phyloP scores from a whole-genome alignment of 2,329 filamentous ascomycete species.

The Clarireedia paspali region DNA sequence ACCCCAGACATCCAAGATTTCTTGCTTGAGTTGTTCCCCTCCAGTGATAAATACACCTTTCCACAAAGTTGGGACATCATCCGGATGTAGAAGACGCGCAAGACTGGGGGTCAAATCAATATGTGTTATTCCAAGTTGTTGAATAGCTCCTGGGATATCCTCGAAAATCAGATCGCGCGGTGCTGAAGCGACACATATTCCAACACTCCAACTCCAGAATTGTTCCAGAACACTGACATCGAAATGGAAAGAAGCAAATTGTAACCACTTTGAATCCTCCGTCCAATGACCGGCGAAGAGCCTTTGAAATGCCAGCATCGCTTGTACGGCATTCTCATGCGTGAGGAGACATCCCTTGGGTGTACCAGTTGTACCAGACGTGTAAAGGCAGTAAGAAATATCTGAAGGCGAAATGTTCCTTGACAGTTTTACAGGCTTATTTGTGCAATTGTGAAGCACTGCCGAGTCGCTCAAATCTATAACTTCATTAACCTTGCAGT shows the following conservation, averaged over 20 bases:
- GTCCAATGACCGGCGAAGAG: conserved; percentile 74
- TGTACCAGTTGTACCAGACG: conserved; percentile 32
- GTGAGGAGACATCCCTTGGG: conserved; percentile 64
- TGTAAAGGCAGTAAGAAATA: conserved; percentile 30
- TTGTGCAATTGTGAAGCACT: conserved; percentile 10
- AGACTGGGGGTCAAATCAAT: conserved; percentile 88
- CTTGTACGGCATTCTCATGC: conserved; percentile 82
- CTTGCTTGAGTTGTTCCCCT: conserved; percentile 79
- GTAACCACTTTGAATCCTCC: conserved; percentile 68
- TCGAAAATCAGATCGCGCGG: conserved; percentile 80
- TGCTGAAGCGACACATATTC: conserved; percentile 75
- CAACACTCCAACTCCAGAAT: conserved; percentile 92
- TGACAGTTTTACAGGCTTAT: conserved; percentile 21
- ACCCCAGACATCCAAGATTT: conserved; percentile 84
- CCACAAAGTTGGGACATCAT: conserved; percentile 72
- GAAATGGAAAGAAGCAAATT: conserved; percentile 92
- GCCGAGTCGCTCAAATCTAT: conserved; percentile 24
- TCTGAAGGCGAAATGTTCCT: conserved; percentile 21
- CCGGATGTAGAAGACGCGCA: conserved; percentile 68
- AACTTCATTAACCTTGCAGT: conserved; percentile 12
- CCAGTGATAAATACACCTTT: conserved; percentile 88
- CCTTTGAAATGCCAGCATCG: conserved; percentile 77
- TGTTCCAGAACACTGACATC: conserved; percentile 91
- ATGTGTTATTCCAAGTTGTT: conserved; percentile 69
- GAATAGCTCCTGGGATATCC: conserved; percentile 68